Evolutionary conservation across 106 monocot species (phyloP), one percentile per base, ranked within the genome.

Genomic region (Dioscorea dumetorum): DNA sequence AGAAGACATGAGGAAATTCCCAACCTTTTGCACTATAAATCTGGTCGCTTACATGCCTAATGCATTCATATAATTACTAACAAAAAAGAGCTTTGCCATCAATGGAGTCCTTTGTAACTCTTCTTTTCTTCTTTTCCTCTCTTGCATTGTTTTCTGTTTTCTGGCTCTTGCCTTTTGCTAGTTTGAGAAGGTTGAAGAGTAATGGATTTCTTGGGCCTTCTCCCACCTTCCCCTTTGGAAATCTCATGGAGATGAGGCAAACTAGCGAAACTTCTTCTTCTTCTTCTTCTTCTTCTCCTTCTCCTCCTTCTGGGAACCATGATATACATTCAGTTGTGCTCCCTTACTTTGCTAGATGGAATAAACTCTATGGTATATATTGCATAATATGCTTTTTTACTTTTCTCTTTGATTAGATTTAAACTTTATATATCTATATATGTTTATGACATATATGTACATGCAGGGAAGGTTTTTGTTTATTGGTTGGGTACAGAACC

Each of bases 401-500:
- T 16, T 54, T 2, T 54, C 15, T 54, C 15, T 54, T 18, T 54
- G 15, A 28, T 28, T 28, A 28, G 3, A 28, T 28, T 3, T 54
- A 8, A 18, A 54, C 19, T 18, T 63, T 33, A 63, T 63, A 1
- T 18, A n/a, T n/a, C n/a, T 63, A 9, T 60, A 60, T 22, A 22
- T 22, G 22, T 24, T 22, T 60, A 7, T 8, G 41, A 3, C 24
- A 22, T 60, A n/a, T n/a, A 18, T 48, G 22, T 18, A 54, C 33
- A 13, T 58, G 41, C 58, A 76, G 76, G 76, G 24, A 76, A 76
- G n/a, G 76, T 76, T 0, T 76, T 76, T 54, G 48, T 76, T 2
- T 76, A 76, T 57, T 76, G 76, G 76, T 62, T 76, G 5, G 76
- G 76, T 12, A 70, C 76, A 0, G 90, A 90, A 67, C 88, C 93